These are phyloP conservation scores for Candida tibetensis DNA, from an alignment of 805 yeast species.

Conservation along the genomic window DNA sequence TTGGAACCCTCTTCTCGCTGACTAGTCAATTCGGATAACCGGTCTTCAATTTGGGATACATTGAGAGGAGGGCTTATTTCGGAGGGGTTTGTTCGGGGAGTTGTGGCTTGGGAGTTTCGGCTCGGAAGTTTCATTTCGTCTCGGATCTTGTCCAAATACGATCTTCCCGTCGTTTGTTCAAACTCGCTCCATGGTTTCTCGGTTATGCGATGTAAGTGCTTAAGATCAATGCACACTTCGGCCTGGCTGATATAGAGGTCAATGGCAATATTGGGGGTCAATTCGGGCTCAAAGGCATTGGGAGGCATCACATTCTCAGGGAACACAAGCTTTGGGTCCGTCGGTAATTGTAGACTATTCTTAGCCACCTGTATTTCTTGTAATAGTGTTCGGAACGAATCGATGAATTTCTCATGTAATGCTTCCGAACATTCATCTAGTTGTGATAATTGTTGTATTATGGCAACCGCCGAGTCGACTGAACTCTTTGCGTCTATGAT, in stretches of 20 bases:
- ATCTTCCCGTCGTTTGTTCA: constrained; percentile 34
- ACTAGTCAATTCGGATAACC: constrained; percentile 13
- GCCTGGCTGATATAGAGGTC: constrained; percentile 61
- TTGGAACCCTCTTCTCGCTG: constrained; percentile 4
- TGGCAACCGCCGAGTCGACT: constrained; percentile 18
- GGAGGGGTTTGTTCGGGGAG: constrained; percentile 3
- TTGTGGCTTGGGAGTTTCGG: background rate
- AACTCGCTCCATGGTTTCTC: constrained; percentile 64
- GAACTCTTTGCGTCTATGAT: constrained; percentile 43
- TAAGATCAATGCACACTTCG: constrained; percentile 38
- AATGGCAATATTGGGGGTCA: constrained; percentile 47
- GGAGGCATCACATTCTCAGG: constrained; percentile 49
- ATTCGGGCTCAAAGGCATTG: constrained; percentile 41
- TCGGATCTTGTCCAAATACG: constrained; percentile 57
- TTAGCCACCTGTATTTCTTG: constrained; percentile 23
- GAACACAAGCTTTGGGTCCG: constrained; percentile 54
- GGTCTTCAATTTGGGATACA: constrained; percentile 20
- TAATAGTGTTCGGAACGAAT: constrained; percentile 26
- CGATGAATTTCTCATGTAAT: constrained; percentile 19
- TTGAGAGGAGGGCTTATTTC: constrained; percentile 15
- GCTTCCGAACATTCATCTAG: constrained; percentile 5
- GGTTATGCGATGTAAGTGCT: constrained; percentile 36
- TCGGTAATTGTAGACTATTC: constrained; percentile 41
- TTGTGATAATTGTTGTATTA: constrained; percentile 3
- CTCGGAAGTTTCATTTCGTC: constrained; percentile 47